phyloP scores from a whole-genome alignment of 768 basidiomycete species.

The Tylopilus intermedius region DNA sequence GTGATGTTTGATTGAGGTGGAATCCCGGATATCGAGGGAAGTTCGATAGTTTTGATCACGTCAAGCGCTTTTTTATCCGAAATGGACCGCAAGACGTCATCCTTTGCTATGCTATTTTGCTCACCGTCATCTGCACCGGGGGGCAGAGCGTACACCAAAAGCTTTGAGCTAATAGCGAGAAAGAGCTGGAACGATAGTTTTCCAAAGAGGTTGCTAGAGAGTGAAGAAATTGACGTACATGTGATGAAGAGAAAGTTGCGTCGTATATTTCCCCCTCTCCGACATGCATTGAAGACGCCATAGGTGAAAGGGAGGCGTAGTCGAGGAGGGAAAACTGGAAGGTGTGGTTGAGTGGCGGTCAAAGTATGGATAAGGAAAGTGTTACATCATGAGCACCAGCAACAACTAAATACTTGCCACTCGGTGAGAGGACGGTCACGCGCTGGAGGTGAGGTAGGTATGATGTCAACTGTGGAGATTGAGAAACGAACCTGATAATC shows the following conservation, averaged over 20 bases:
- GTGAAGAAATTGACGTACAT: conserved; percentile 37
- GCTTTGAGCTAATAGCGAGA: conserved; percentile 57
- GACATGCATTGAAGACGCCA: conserved; percentile 44
- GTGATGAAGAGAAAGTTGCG: conserved; percentile 65
- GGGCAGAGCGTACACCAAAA: conserved; percentile 61
- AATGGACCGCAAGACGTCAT: conserved; percentile 31
- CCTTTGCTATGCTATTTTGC: background rate
- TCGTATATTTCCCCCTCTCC: conserved; percentile 83
- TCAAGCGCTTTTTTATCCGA: conserved; percentile 28
- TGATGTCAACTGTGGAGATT: background rate
- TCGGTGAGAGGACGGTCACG: conserved; percentile 78
- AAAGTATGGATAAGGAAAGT: conserved; percentile 16
- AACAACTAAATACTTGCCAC: conserved; percentile 58
- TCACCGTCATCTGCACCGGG: conserved; percentile 3
- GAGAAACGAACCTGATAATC: conserved; percentile 78
- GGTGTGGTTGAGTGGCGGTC: conserved; percentile 8
- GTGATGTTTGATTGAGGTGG: conserved; percentile 39
- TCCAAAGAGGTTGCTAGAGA: background rate
- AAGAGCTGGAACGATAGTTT: conserved; percentile 45
- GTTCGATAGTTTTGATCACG: conserved; percentile 47
- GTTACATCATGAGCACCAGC: conserved; percentile 71
- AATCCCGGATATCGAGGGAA: conserved; percentile 46
- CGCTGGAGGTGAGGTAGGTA: conserved; percentile 42
- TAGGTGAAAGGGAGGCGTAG: conserved; percentile 53
- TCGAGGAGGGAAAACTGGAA: conserved; percentile 59